Evolutionary conservation across 2,329 filamentous ascomycete genomes (phyloP).

Genomic region (Curvularia spicifera): DNA sequence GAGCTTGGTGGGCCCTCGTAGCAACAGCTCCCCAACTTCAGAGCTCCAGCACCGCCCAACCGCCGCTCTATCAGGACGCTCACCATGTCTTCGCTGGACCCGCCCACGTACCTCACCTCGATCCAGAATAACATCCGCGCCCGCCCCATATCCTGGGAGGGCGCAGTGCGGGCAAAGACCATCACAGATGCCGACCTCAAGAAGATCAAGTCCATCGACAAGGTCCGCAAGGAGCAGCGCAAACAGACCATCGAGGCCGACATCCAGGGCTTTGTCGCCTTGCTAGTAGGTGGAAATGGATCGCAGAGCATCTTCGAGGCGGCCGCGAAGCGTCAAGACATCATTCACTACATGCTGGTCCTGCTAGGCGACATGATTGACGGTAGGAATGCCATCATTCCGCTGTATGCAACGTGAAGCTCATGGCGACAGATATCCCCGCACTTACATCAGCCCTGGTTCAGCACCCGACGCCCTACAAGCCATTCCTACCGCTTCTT

Average conservation of each 20-base stretch:
- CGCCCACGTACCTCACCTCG: conserved; percentile 84
- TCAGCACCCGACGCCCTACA: conserved; percentile 70
- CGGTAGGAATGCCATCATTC: conserved; percentile 59
- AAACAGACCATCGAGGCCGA: conserved; percentile 82
- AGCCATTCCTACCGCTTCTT: conserved; percentile 83
- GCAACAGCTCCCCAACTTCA: conserved; percentile 28
- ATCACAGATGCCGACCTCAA: conserved; percentile 92
- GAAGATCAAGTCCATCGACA: conserved; percentile 96
- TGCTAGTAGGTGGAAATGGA: conserved; percentile 74
- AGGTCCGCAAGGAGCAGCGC: conserved; percentile 90
- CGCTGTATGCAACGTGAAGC: conserved; percentile 3
- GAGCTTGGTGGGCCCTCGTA: conserved; percentile 41
- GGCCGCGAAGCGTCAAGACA: conserved; percentile 83
- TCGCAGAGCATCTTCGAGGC: conserved; percentile 78
- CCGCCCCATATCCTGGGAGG: conserved; percentile 96
- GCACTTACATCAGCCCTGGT: conserved; percentile 78
- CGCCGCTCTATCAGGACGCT: conserved; percentile 9
- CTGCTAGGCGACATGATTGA: conserved; percentile 86
- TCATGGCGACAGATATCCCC: conserved; percentile 70
- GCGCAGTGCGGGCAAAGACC: conserved; percentile 88
- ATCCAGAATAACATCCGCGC: conserved; percentile 97
- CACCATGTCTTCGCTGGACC: conserved; percentile 81
- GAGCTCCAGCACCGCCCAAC: conserved; percentile 7
- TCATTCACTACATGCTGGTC: conserved; percentile 94
- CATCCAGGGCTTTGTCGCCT: conserved; percentile 75